These are phyloP conservation scores for Trypanosoma melophagium DNA, from an alignment of 208 protist species.

Conservation along the genomic window DNA sequence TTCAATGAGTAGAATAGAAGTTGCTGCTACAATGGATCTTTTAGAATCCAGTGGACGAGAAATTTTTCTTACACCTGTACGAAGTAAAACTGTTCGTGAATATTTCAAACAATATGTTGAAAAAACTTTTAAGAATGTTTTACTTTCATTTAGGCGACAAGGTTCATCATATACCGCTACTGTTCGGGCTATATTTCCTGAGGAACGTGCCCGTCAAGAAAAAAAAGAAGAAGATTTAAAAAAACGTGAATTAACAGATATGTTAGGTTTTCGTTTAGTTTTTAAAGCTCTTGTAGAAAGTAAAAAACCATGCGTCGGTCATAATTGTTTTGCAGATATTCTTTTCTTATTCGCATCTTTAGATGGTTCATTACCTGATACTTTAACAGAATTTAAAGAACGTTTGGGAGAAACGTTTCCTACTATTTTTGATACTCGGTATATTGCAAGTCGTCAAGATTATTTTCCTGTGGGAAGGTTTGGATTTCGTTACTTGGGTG, in stretches of 20 bases:
- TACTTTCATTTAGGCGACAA: constrained; percentile 42
- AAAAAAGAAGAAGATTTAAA: constrained; percentile 21
- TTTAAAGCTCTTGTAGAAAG: constrained; percentile 60
- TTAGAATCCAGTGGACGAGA: constrained; percentile 35
- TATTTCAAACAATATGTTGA: constrained; percentile 30
- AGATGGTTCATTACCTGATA: constrained; percentile 45
- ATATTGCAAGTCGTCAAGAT: constrained; percentile 41
- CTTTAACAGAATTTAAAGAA: constrained; percentile 46
- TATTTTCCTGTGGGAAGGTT: constrained; percentile 49
- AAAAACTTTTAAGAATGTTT: constrained; percentile 29
- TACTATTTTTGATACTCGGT: constrained; percentile 64
- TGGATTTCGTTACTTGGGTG: constrained; percentile 36
- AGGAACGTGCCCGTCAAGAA: constrained; percentile 30
- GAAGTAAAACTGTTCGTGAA: constrained; percentile 47
- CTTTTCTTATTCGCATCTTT: constrained; percentile 63
- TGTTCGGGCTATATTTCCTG: constrained; percentile 37
- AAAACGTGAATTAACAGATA: constrained; percentile 42
- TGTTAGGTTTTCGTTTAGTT: constrained; percentile 67
- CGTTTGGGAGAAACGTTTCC: constrained; percentile 53
- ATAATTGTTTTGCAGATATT: constrained; percentile 81
- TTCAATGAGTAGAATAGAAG: neutral
- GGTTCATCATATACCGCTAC: constrained; percentile 34
- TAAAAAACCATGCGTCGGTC: constrained; percentile 70
- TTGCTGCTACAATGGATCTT: constrained; percentile 28
- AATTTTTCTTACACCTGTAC: constrained; percentile 38